Percentiles rank a stretch among this genome's conserved stretches.
Evolutionary conservation across 2,329 filamentous ascomycete genomes (phyloP).

Genomic region (Cladophialophora yegresii): DNA sequence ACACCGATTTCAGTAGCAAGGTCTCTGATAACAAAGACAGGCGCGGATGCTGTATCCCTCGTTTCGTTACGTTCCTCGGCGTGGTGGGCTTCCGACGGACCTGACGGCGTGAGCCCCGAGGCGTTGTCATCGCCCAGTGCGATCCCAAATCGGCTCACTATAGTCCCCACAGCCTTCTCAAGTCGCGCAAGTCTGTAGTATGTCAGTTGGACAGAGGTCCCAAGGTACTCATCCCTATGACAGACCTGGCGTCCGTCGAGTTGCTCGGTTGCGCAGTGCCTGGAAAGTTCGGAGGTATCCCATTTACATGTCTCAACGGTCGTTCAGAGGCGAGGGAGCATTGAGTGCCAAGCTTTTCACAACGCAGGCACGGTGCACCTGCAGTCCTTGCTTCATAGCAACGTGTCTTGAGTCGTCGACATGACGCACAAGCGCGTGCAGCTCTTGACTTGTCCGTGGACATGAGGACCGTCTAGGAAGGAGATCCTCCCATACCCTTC

Average conservation of each 20-base stretch:
- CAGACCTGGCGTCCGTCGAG: slow-evolving; percentile 10
- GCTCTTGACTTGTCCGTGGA: slow-evolving; percentile 3
- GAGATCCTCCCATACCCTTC: not conserved
- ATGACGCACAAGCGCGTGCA: slow-evolving; percentile 41
- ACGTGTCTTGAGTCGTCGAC: slow-evolving; percentile 48
- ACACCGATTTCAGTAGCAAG: slow-evolving; percentile 39
- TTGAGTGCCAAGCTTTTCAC: slow-evolving; percentile 41
- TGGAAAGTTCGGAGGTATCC: not conserved
- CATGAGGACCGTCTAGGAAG: slow-evolving; percentile 33
- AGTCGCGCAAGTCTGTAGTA: slow-evolving; percentile 8
- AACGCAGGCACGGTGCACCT: slow-evolving; percentile 43
- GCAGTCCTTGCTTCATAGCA: slow-evolving; percentile 43
- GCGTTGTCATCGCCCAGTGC: not conserved
- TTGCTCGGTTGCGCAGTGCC: not conserved
- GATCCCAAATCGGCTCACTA: slow-evolving; percentile 9
- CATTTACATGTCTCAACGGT: not conserved
- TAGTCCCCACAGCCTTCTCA: slow-evolving; percentile 6
- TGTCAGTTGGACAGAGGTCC: not conserved
- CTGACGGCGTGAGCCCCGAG: not conserved
- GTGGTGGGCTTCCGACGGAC: not conserved
- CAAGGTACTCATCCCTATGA: not conserved
- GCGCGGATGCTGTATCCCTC: slow-evolving; percentile 30
- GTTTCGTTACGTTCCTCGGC: not conserved
- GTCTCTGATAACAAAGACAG: slow-evolving; percentile 41
- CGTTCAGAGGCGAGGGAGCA: slow-evolving; percentile 39